Conservation (phyloP, 1,284 basidiomycete species). For the Amylostereum areolatum region DNA sequence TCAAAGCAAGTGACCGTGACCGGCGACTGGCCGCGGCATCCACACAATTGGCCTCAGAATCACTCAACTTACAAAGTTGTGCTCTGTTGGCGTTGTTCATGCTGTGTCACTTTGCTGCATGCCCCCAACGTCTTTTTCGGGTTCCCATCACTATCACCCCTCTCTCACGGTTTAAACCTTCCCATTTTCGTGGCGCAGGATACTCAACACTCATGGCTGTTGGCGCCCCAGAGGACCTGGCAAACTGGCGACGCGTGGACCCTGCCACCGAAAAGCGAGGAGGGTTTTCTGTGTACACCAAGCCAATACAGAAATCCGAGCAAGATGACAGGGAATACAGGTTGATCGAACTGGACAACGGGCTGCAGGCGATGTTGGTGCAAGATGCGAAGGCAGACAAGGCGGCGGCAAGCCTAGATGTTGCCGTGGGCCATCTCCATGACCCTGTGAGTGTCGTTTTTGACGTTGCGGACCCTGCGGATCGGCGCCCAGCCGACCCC, state of each 20-base stretch:
- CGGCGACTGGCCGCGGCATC: too few relatives aligned
- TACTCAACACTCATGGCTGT: background rate
- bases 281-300: constrained; percentile 51
- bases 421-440: constrained; percentile 90
- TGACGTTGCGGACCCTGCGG: background rate
- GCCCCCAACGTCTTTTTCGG: constrained; percentile 1
- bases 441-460: constrained; percentile 70
- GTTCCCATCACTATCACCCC: background rate
- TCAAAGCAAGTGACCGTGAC: too few relatives aligned
- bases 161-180: background rate
- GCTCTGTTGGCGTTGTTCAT: background rate
- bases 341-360: constrained; percentile 82
- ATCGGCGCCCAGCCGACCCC: too few relatives aligned
- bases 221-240: constrained; percentile 9
- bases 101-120: background rate
- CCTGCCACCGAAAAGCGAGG: constrained; percentile 17
- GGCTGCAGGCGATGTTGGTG: constrained; percentile 81
- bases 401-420: constrained; percentile 91
- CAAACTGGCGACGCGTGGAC: constrained; percentile 36
- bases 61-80: too few relatives aligned
- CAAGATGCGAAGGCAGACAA: constrained; percentile 91
- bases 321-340: constrained; percentile 78
- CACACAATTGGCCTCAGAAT: too few relatives aligned
- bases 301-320: constrained; percentile 68
- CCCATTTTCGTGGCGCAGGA: background rate